Evolutionary conservation across 2,329 filamentous ascomycete species (phyloP), one percentile per base, ranked within the genome.

Genomic region (Neofusicoccum ribis): DNA sequence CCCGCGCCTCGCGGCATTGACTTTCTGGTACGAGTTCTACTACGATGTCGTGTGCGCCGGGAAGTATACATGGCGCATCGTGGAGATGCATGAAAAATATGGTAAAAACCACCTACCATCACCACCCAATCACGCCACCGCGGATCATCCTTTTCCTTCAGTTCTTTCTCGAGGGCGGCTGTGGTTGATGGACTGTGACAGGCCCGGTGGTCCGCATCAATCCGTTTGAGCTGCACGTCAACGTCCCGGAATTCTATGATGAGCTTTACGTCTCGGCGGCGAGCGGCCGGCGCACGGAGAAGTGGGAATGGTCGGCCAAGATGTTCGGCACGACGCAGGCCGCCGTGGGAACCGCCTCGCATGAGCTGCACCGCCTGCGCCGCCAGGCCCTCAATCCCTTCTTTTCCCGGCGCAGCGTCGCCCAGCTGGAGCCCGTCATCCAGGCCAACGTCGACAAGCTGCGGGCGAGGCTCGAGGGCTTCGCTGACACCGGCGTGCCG

Each of bases 331-430:
- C 74, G 36, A 70, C 70, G 5, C 36, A 66, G 5, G 65, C 71
- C 2, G 65, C 68, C n/a, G 69, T 74, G 1, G 69, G 67, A 2
- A 73, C 73, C 0, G 63, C 65, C 3, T 56, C 62, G 23, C 72
- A 78, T 67, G 71, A 74, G 3, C 61, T 76, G 17, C 77, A 79
- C 67, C 73, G 72, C 17, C 49, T 68, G 11, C 71, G 76, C 31
- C 72, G 72, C 46, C 69, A 68, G 5, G 72, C 77, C 1, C 63
- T 79, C 14, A 73, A 71, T 63, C 73, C 72, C 8, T 79, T 77
- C 70, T 78, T 79, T 66, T 77, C 75, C 11, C 71, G 71, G 62
- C 46, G 66, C 4, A 59, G 66, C 6, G 68, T 74, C 34, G 61
- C 43, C 0, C 43, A 49, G 3, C 54, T 74, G 1, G 71, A 73